Conservation (phyloP, 208 protist genomes). For the Wallacemonas sp. region DNA sequence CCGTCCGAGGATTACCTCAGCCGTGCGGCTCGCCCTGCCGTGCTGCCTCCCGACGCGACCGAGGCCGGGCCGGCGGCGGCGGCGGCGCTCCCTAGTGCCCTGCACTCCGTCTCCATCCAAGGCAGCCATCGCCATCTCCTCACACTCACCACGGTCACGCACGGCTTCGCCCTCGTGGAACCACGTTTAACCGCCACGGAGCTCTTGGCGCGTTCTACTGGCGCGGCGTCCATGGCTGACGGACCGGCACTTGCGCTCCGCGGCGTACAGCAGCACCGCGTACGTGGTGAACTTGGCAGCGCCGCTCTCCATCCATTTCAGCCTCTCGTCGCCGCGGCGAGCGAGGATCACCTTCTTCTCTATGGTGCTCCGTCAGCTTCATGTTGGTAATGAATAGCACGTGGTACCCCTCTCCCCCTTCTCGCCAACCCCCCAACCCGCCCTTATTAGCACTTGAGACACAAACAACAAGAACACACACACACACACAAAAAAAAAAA, state of each 20-base stretch:
- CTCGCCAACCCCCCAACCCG: too few relatives aligned
- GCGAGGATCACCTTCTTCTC: constrained; percentile 21
- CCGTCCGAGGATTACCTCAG: too few relatives aligned
- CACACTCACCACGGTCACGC: constrained; percentile 51
- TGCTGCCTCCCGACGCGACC: too few relatives aligned
- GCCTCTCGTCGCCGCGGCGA: constrained; percentile 29
- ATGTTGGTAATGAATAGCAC: constrained; percentile 10
- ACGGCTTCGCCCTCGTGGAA: constrained; percentile 34
- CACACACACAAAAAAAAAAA: too few relatives aligned
- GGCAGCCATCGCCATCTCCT: constrained; percentile 39
- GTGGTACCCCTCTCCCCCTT: not conserved
- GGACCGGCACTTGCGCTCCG: not conserved
- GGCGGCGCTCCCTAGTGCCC: not conserved
- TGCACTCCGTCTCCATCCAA: constrained; percentile 51
- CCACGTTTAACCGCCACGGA: constrained; percentile 4
- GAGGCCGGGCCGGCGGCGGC: too few relatives aligned
- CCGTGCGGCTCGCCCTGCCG: too few relatives aligned
- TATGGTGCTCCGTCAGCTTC: constrained; percentile 22
- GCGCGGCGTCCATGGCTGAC: not conserved
- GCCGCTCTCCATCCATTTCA: constrained; percentile 38
- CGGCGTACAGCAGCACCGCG: constrained; percentile 14
- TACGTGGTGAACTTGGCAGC: constrained; percentile 17
- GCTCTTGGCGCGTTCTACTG: not conserved
- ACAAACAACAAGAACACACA: too few relatives aligned
- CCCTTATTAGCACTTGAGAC: too few relatives aligned